Evolutionary conservation across 768 basidiomycete genomes (phyloP).

Genomic region (Lentinula raphanica): DNA sequence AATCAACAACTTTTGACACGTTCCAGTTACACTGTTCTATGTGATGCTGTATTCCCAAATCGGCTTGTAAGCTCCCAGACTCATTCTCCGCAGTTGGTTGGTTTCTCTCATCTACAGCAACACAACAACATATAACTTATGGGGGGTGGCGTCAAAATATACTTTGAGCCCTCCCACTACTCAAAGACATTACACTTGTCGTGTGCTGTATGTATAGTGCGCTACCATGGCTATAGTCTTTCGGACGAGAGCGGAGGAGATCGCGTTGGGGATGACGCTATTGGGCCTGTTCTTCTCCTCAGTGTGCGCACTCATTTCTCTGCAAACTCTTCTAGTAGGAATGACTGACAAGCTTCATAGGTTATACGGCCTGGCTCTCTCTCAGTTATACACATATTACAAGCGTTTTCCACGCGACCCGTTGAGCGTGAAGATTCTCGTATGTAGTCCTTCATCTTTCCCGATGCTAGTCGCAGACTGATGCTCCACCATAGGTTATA

Average conservation of each 20-base stretch:
- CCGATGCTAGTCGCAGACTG: neutral
- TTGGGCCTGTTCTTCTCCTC: slow-evolving; percentile 28
- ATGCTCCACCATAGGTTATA: slow-evolving; percentile 10
- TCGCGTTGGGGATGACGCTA: slow-evolving; percentile 29
- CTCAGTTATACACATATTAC: slow-evolving; percentile 29
- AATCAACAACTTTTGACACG: neutral
- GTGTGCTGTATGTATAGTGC: neutral
- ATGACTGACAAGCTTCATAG: slow-evolving; percentile 10
- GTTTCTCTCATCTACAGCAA: neutral
- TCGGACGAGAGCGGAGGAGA: slow-evolving; percentile 9
- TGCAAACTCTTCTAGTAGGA: neutral
- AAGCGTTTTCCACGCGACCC: slow-evolving; percentile 25
- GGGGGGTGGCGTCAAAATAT: neutral
- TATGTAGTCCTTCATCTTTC: slow-evolving; percentile 8
- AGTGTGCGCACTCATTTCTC: slow-evolving; percentile 13
- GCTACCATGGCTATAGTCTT: neutral
- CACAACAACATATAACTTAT: neutral
- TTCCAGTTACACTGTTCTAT: neutral
- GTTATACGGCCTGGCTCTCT: slow-evolving; percentile 27
- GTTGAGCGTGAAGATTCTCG: slow-evolving; percentile 21
- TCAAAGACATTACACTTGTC: neutral
- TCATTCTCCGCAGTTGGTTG: neutral
- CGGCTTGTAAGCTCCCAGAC: neutral
- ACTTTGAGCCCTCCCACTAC: neutral
- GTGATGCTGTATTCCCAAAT: neutral